Percentiles rank a stretch among this genome's conserved stretches.
phyloP scores from a whole-genome alignment of 1,139 yeast genomes.

The Debaryomyces singareniensis region DNA sequence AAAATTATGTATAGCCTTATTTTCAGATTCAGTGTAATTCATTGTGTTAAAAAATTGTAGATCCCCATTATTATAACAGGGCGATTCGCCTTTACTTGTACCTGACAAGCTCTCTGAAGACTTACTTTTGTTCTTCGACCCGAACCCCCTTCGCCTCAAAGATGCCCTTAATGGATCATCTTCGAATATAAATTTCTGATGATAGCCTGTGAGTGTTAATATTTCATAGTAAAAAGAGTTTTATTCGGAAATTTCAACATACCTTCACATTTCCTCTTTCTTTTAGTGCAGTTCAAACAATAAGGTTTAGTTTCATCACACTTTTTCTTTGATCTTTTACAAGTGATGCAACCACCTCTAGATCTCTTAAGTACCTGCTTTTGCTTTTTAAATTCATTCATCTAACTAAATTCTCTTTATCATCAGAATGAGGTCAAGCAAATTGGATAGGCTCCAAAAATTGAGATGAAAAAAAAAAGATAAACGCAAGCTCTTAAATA shows the following conservation, averaged over 20 bases:
- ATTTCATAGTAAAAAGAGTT: neutral
- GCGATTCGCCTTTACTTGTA: neutral
- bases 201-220: slow-evolving; percentile 1
- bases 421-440: neutral
- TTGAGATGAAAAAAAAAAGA: neutral
- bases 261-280: slow-evolving; percentile 2
- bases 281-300: slow-evolving; percentile 4
- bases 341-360: slow-evolving; percentile 3
- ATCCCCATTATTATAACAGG: no score
- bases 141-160: slow-evolving; percentile 1
- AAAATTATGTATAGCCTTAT: neutral
- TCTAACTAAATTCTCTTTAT: neutral
- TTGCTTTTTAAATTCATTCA: neutral
- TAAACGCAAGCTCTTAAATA: neutral
- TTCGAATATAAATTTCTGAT: slow-evolving; percentile 1
- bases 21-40: neutral
- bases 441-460: neutral
- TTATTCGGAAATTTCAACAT: neutral
- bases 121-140: neutral
- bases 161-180: neutral
- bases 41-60: neutral
- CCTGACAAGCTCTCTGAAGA: neutral
- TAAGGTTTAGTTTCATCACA: slow-evolving; percentile 5
- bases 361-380: slow-evolving; percentile 11
- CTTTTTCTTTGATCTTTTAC: slow-evolving; percentile 5